Evolutionary conservation across 2,329 filamentous ascomycete species (phyloP).

Genomic region (Penicillium sp.): DNA sequence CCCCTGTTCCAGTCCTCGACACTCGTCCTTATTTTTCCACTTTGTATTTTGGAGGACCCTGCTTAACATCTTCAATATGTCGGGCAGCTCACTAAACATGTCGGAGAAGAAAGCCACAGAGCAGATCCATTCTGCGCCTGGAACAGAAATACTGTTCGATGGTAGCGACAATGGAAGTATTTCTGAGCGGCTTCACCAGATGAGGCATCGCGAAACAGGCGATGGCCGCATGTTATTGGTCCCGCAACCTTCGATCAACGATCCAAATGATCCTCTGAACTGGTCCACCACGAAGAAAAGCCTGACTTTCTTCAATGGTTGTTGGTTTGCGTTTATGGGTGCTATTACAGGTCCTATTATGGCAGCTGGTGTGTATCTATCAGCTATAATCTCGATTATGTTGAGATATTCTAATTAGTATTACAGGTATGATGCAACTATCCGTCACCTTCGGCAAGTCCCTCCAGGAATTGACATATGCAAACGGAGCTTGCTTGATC

Average conservation of each 20-base stretch:
- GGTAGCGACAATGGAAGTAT: background rate
- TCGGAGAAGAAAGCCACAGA: background rate
- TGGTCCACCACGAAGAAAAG: conserved; percentile 16
- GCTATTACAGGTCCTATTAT: conserved; percentile 22
- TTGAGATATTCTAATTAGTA: background rate
- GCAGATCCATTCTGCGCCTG: conserved; percentile 4
- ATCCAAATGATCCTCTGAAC: conserved; percentile 17
- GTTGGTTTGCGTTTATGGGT: conserved; percentile 19
- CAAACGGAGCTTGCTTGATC: conserved; percentile 17
- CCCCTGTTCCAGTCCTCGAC: background rate
- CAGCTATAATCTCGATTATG: background rate
- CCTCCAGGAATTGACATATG: conserved; percentile 11
- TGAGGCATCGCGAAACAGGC: conserved; percentile 11
- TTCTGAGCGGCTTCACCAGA: conserved; percentile 23
- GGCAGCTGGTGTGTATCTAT: conserved; percentile 21
- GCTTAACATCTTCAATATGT: background rate
- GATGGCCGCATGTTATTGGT: conserved; percentile 14
- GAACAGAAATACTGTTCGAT: conserved; percentile 14
- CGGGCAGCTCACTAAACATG: background rate
- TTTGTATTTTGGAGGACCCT: background rate
- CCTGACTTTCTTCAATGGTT: conserved; percentile 16
- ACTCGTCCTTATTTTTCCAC: background rate
- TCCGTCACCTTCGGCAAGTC: conserved; percentile 10
- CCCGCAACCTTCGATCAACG: conserved; percentile 13
- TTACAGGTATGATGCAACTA: conserved; percentile 14